phyloP scores from a whole-genome alignment of 345 rosid species.

The Eucalyptus lansdowneana region DNA sequence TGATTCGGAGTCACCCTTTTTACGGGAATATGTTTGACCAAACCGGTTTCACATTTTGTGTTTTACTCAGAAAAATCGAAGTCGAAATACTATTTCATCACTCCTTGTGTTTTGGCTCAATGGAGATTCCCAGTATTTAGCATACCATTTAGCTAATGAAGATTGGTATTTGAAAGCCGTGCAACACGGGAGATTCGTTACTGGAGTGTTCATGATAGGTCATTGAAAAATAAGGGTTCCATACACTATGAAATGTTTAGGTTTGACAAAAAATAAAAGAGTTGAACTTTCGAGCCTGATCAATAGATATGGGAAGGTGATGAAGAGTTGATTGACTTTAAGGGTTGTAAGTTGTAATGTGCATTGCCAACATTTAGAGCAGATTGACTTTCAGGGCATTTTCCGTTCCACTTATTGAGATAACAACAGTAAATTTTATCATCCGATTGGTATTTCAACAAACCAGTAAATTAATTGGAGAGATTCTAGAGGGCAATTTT shows the following conservation, averaged over 20 bases:
- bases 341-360: neutral
- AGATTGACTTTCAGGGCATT: neutral
- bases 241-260: neutral
- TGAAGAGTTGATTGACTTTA: neutral
- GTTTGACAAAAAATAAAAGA: neutral
- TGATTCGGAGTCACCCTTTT: neutral
- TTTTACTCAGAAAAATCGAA: fast-evolving
- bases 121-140: neutral
- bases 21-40: fast-evolving
- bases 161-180: neutral
- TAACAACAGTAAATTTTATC: neutral
- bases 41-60: neutral
- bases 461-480: neutral
- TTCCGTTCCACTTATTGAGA: neutral
- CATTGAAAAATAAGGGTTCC: neutral
- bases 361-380: neutral
- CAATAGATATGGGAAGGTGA: neutral
- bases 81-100: neutral
- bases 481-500: neutral
- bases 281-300: neutral
- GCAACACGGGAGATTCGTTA: neutral
- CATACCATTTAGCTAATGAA: neutral
- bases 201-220: neutral
- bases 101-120: neutral
- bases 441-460: neutral